A percentile compares a stretch with the other conserved stretches of the same genome.
Conservation (phyloP, 2,329 filamentous ascomycete species). For the Fusarium burgessii region DNA sequence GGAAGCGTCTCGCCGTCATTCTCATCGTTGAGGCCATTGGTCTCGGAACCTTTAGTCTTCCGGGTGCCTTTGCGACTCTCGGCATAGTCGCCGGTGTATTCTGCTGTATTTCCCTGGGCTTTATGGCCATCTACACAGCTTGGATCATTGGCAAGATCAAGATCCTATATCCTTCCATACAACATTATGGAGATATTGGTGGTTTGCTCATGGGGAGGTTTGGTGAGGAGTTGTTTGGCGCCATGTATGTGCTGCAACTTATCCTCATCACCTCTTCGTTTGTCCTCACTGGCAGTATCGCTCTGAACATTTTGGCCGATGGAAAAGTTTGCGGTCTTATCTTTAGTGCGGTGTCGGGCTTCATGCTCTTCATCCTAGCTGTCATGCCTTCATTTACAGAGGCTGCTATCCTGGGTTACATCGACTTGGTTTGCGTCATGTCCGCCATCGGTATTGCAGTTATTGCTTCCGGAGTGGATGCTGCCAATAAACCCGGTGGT, state of each 20-base stretch:
- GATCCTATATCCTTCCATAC: slow-evolving; percentile 62
- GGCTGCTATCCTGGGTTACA: slow-evolving; percentile 42
- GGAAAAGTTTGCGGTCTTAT: slow-evolving; percentile 58
- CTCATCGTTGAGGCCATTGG: slow-evolving; percentile 44
- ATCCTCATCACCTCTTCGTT: slow-evolving; percentile 75
- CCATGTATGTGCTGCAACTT: slow-evolving; percentile 69
- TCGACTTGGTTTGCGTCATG: slow-evolving; percentile 50
- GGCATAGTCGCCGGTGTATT: slow-evolving; percentile 53
- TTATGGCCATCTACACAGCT: slow-evolving; percentile 56
- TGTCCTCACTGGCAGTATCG: slow-evolving; percentile 73
- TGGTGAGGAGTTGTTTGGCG: slow-evolving; percentile 68
- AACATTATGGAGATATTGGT: slow-evolving; percentile 74
- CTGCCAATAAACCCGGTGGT: slow-evolving; percentile 7
- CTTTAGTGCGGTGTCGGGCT: slow-evolving; percentile 54
- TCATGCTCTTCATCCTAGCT: slow-evolving; percentile 55
- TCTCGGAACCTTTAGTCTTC: slow-evolving; percentile 43
- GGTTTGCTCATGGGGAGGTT: slow-evolving; percentile 67
- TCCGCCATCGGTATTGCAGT: slow-evolving; percentile 72
- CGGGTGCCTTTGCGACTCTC: slow-evolving; percentile 42
- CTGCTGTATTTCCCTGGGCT: slow-evolving; percentile 49
- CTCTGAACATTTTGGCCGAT: slow-evolving; percentile 70
- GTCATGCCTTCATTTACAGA: slow-evolving; percentile 56
- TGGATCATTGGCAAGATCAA: slow-evolving; percentile 57
- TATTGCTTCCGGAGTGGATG: slow-evolving; percentile 66
- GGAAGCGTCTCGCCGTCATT: slow-evolving; percentile 43